Base-by-base conservation (phyloP, 306 rosid species). In the Trifolium fragiferum region DNA sequence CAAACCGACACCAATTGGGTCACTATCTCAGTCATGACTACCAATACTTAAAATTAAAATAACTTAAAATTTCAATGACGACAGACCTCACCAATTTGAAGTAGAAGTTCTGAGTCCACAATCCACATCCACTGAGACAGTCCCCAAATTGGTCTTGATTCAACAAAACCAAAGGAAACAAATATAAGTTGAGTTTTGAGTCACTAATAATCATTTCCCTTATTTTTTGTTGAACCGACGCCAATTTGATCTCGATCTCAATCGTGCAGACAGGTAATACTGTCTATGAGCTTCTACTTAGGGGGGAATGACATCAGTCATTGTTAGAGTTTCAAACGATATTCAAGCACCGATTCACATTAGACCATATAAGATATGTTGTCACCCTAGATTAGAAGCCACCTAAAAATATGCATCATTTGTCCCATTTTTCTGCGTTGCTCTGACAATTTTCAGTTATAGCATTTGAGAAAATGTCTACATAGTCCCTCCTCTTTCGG, bases 341-440 rank as follows among this genome's bases (percentile, higher is more conserved):
- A 13, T 27, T 27, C 65, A 14, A 58, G 65, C 9, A 11, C 27
- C 18, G 4, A 15, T n/a, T n/a, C 21, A 49, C 19, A 2, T 0
- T 15, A 49, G 55, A n/a, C 19, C 6, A 2, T 14, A 13, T 27
- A 1, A 27, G 65, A 59, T 15, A 59, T 25, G 14, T 59, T 4
- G 6, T 15, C 19, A 2, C 4, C 41, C 66, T 60, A 60, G n/a
- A n/a, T n/a, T n/a, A n/a, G 19, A 60, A 60, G 12, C 66, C 20
- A 60, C 18, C 66, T 60, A 60, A 60, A n/a, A 89, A 90, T 84
- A 64, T 72, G 84, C 78, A 81, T 59, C 53, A 53, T 66, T 74
- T 75, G 68, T 64, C 79, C 71, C 72, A 78, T 64, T 85, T 69
- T 74, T 75, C 76, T 27, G 71, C 21, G 47, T 66, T 68, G 78